Evolutionary conservation across 371 early-diverging fungal species (phyloP).

Genomic region (Lichtheimia ornata): DNA sequence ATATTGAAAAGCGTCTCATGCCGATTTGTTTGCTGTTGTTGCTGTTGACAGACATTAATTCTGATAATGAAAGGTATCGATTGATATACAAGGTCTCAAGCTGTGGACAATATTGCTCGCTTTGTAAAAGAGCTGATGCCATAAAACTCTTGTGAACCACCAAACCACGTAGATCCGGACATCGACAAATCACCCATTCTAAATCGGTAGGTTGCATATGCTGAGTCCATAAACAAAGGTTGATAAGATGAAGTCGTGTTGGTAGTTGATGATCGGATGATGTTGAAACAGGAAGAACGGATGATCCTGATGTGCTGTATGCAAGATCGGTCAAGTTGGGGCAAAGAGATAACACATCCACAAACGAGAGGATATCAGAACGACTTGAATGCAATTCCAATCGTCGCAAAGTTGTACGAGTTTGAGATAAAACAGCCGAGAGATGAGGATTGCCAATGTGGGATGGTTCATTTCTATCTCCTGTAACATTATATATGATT

Average conservation of each 20-base stretch:
- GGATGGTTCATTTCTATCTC: background rate
- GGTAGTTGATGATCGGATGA: constrained; percentile 1
- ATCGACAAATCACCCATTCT: constrained; percentile 3
- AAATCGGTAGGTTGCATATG: constrained; percentile 3
- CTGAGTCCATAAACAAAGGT: constrained; percentile 2
- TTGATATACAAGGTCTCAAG: constrained; percentile 6
- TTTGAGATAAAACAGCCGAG: background rate
- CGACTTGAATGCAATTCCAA: background rate
- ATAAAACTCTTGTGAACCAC: constrained; percentile 2
- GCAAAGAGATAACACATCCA: constrained; percentile 2
- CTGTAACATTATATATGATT: background rate
- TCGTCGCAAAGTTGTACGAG: background rate
- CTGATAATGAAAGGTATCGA: background rate
- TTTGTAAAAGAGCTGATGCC: background rate
- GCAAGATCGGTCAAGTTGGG: constrained; percentile 7
- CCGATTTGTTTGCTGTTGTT: background rate
- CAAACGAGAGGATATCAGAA: background rate
- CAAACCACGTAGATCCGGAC: constrained; percentile 4
- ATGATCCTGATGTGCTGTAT: background rate
- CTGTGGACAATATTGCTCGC: constrained; percentile 1
- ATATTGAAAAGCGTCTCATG: background rate
- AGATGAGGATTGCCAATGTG: background rate
- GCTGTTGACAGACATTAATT: background rate
- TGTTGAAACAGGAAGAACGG: background rate
- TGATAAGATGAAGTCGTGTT: background rate